A percentile compares a stretch with the other conserved stretches of the same genome.
These are phyloP conservation scores for Fraxinus quadrangulata DNA, from an alignment of 257 asterid species.

Conservation along the genomic window DNA sequence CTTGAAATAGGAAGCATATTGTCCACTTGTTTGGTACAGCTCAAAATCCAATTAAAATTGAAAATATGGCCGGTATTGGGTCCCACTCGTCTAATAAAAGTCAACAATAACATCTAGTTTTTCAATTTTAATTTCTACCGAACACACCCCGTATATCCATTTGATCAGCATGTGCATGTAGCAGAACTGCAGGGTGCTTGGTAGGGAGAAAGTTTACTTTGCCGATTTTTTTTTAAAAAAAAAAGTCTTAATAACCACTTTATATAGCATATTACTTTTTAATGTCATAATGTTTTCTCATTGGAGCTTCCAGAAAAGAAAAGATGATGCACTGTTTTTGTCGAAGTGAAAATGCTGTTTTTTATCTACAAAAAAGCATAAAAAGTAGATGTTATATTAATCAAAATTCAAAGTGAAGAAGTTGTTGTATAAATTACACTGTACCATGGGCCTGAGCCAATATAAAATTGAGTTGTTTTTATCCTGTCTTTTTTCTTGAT, in stretches of 20 bases:
- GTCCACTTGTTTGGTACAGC: no score
- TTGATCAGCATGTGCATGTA: slow-evolving; percentile 1
- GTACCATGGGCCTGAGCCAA: slow-evolving; percentile 1
- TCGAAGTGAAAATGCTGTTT: neutral
- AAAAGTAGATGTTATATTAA: neutral
- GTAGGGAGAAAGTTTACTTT: neutral
- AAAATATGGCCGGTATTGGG: no score
- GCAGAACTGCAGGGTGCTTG: slow-evolving; percentile 2
- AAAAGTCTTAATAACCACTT: neutral
- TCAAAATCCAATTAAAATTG: no score
- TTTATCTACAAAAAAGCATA: neutral
- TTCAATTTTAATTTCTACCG: no score
- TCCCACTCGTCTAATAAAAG: no score
- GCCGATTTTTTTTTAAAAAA: neutral
- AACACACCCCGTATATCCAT: neutral
- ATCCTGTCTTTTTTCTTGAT: neutral
- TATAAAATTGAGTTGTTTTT: neutral
- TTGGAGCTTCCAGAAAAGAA: neutral
- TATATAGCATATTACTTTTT: neutral
- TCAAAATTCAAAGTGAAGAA: slow-evolving; percentile 14
- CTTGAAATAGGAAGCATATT: slow-evolving; percentile 7
- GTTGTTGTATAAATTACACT: neutral
- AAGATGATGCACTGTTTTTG: neutral
- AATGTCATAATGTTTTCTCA: neutral
- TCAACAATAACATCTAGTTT: no score